Evolutionary conservation across 768 basidiomycete species (phyloP), one percentile per base, ranked within the genome.

Genomic region (Glaciozyma antarctica): DNA sequence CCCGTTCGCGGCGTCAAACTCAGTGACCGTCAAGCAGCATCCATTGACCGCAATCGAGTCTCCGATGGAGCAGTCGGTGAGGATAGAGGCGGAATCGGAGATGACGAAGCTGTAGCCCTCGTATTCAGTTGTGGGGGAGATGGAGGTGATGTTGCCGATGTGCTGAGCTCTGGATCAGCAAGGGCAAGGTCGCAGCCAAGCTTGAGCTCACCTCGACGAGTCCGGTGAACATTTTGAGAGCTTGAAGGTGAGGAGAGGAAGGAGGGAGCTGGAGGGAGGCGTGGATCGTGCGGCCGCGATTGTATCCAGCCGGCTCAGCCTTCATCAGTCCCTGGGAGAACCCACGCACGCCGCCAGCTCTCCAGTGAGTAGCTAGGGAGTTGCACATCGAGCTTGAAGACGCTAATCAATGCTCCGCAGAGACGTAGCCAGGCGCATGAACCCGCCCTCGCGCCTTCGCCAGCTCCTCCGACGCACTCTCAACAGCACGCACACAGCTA

Each of bases 21-120:
- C 84, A 2, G 86, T 92, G 52, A 94, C 94, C 0, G 95, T 98
- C 75, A 99, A 75, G 75, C 95, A 98, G 43, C 82, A 82, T 15
- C 90, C 75, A 66, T 89, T 88, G 69, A 91, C 86, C 49, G 88
- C 87, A 61, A 94, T 98, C 30, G 90, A 93, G 79, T 98, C 95
- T 3, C 95, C 95, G 60, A 92, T 80, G 68, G 86, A 83, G 78
- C 92, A 98, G 75, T 99, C 95, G 7, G 75, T 84, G 4, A 99
- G 80, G 73, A 99, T 86, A 7, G 83, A 79, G 0, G 80, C 82
- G 5, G 87, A 81, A 65, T 89, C 77, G 22, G 82, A 78, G 76
- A 99, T 86, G 15, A 83, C 86, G 56, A 97, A 80, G 4, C 86
- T 86, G 78, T 90, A 95, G 10, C 94, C 92, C 17, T 73, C 76